Conservation (phyloP, 805 yeast genomes). For the Metschnikowia dekortorum region DNA sequence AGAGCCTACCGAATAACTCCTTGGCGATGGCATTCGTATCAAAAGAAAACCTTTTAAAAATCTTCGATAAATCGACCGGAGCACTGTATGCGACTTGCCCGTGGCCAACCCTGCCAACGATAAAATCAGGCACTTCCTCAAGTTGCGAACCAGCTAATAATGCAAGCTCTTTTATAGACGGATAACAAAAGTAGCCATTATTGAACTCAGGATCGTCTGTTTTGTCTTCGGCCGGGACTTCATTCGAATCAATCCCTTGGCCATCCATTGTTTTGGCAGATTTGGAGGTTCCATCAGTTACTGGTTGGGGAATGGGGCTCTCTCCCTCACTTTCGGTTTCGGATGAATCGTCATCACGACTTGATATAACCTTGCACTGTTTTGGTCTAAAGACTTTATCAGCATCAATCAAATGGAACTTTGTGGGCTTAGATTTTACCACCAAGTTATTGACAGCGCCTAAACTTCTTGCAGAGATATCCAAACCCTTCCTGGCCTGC, state of each 20-base stretch:
- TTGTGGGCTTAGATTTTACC: conserved; percentile 37
- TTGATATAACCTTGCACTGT: conserved; percentile 7
- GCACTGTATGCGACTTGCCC: conserved; percentile 64
- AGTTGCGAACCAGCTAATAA: conserved; percentile 44
- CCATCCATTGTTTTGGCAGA: conserved; percentile 18
- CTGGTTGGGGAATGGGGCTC: neutral
- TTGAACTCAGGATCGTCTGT: conserved; percentile 6
- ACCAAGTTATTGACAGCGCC: conserved; percentile 33
- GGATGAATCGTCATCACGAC: neutral
- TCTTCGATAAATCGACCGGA: conserved; percentile 64
- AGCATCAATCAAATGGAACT: conserved; percentile 39
- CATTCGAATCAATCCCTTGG: neutral
- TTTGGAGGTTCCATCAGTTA: conserved; percentile 18
- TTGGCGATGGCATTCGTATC: conserved; percentile 34
- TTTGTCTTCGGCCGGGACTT: conserved; percentile 14
- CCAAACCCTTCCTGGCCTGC: neutral
- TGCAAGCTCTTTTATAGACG: conserved; percentile 49
- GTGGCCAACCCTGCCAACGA: conserved; percentile 61
- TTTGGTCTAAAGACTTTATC: conserved; percentile 36
- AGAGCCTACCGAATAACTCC: conserved; percentile 34
- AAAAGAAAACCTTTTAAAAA: conserved; percentile 38
- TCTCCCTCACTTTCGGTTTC: conserved; percentile 1
- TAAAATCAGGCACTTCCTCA: conserved; percentile 54
- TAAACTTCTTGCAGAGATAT: neutral
- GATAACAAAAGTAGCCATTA: conserved; percentile 69